phyloP scores from a whole-genome alignment of 257 asterid species.

The Lavandula angustifolia region DNA sequence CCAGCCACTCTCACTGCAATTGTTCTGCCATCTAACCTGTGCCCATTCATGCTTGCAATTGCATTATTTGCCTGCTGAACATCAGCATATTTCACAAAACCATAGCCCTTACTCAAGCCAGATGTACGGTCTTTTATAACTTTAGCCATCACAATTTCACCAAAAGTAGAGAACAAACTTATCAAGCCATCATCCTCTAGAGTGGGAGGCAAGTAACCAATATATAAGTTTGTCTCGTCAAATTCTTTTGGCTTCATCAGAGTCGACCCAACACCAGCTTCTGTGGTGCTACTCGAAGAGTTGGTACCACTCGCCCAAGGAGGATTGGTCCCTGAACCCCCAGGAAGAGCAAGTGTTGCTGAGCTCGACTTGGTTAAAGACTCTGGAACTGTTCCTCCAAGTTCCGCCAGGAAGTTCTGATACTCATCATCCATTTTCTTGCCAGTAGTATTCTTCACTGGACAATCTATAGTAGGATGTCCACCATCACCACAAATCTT shows the following conservation, averaged over 20 bases:
- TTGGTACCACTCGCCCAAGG: slow-evolving; percentile 72
- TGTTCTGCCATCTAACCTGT: slow-evolving; percentile 89
- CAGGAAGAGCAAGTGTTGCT: slow-evolving; percentile 69
- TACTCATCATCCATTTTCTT: slow-evolving; percentile 99
- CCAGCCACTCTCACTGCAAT: slow-evolving; percentile 97
- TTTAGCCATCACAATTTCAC: slow-evolving; percentile 96
- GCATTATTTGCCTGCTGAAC: slow-evolving; percentile 85
- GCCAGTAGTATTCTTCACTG: slow-evolving; percentile 86
- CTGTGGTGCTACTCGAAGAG: slow-evolving; percentile 44
- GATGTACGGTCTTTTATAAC: slow-evolving; percentile 82
- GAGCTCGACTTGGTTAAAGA: slow-evolving; percentile 53
- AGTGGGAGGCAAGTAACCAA: slow-evolving; percentile 90
- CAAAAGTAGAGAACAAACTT: slow-evolving; percentile 74
- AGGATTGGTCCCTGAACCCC: slow-evolving; percentile 66
- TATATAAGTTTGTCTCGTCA: slow-evolving; percentile 87
- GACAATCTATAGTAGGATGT: slow-evolving; percentile 93
- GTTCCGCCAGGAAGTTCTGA: slow-evolving; percentile 86
- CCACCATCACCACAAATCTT: slow-evolving; percentile 98
- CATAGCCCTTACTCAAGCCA: slow-evolving; percentile 88
- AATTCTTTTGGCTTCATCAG: slow-evolving; percentile 74
- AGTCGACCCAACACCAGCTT: slow-evolving; percentile 56
- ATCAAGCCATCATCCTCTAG: slow-evolving; percentile 87
- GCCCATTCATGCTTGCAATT: slow-evolving; percentile 87
- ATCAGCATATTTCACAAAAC: slow-evolving; percentile 89
- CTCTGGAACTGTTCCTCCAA: slow-evolving; percentile 88